Evolutionary conservation across 805 yeast species (phyloP).

Genomic region (Candida maesae): DNA sequence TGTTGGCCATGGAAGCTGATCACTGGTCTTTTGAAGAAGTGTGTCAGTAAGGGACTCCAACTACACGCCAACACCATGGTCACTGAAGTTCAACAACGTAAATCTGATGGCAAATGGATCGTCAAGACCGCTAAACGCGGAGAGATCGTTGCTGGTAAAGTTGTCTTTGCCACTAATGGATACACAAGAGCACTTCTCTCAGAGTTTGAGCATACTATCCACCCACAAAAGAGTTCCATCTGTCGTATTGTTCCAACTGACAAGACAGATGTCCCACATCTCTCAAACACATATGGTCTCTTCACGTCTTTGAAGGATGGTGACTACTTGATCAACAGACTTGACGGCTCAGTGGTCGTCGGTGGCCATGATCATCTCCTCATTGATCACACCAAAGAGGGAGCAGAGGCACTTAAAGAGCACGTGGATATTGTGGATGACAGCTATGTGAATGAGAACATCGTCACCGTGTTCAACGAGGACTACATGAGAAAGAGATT

Average conservation of each 20-base stretch:
- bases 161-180: constrained; percentile 32
- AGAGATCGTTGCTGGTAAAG: constrained; percentile 28
- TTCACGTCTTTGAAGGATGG: constrained; percentile 26
- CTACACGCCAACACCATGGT: constrained; percentile 42
- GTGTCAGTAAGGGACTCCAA: constrained; percentile 34
- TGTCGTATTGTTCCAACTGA: constrained; percentile 29
- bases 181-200: constrained; percentile 34
- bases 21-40: constrained; percentile 29
- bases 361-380: constrained; percentile 28
- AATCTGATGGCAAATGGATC: constrained; percentile 29
- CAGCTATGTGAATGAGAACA: constrained; percentile 27
- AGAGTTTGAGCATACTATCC: constrained; percentile 29
- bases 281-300: constrained; percentile 34
- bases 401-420: constrained; percentile 15
- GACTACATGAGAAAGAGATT: constrained; percentile 30
- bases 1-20: constrained; percentile 44
- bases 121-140: constrained; percentile 32
- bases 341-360: constrained; percentile 36
- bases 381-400: constrained; percentile 7
- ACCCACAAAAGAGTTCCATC: constrained; percentile 34
- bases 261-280: constrained; percentile 29
- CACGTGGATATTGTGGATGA: constrained; percentile 35
- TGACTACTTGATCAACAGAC: constrained; percentile 37
- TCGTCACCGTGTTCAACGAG: constrained; percentile 23
- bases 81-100: constrained; percentile 22